These are phyloP conservation scores for Microsporum ferrugineum DNA, from an alignment of 2,329 filamentous ascomycete genomes.

Conservation along the genomic window DNA sequence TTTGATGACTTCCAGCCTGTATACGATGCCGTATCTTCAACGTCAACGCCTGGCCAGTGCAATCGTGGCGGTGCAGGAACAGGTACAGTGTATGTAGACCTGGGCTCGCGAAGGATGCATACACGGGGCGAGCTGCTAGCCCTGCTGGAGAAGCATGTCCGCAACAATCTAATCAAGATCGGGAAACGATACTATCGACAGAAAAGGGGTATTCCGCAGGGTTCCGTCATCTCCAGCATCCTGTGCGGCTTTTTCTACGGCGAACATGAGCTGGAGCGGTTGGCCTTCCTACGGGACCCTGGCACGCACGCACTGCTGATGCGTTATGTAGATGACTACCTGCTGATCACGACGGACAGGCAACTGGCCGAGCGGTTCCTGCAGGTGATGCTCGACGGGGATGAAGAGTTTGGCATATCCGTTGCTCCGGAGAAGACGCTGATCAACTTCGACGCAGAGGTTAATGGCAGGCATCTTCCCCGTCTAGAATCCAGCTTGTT, in stretches of 20 bases:
- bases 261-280: conserved; percentile 59
- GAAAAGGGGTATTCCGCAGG: conserved; percentile 81
- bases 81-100: conserved; percentile 60
- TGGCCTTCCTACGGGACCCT: conserved; percentile 50
- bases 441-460: conserved; percentile 62
- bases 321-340: conserved; percentile 82
- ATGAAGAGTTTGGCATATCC: conserved; percentile 66
- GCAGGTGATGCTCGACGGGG: conserved; percentile 64
- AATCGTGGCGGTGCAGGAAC: conserved; percentile 34
- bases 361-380: conserved; percentile 61
- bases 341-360: conserved; percentile 66
- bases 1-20: conserved; percentile 37
- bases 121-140: conserved; percentile 50
- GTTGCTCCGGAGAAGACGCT: conserved; percentile 71
- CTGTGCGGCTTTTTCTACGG: conserved; percentile 96
- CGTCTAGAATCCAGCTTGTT: conserved; percentile 47
- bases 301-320: conserved; percentile 48
- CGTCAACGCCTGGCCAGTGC: conserved; percentile 4
- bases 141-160: conserved; percentile 70
- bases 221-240: conserved; percentile 73
- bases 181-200: conserved; percentile 84
- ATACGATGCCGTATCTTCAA: conserved; percentile 32
- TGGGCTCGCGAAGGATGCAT: conserved; percentile 47
- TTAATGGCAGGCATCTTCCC: conserved; percentile 45
- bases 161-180: conserved; percentile 73